Conservation (phyloP, 148 eudicot species). For the Amaranthus palmeri region DNA sequence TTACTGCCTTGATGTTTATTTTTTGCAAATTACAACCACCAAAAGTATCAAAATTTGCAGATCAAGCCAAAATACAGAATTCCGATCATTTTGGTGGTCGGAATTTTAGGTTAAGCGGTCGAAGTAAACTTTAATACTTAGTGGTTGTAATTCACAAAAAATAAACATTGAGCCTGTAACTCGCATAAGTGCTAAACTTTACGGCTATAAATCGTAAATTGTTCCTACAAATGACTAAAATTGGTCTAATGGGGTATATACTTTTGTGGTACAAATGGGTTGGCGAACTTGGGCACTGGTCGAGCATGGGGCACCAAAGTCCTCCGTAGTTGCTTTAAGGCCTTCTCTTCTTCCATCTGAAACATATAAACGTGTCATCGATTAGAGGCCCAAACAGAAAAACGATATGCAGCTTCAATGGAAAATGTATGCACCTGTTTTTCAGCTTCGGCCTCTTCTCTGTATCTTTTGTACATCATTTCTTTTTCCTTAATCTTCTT, state of each 20-base stretch:
- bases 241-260: slow-evolving; percentile 25
- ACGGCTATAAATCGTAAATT: neutral
- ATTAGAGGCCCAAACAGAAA: neutral
- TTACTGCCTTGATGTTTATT: no score
- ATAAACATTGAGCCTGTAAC: neutral
- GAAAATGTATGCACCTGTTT: slow-evolving; percentile 43
- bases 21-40: no score
- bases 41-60: no score
- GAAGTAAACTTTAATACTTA: neutral
- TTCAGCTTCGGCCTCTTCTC: slow-evolving; percentile 87
- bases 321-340: slow-evolving; percentile 85
- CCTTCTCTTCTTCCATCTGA: slow-evolving; percentile 98
- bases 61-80: no score
- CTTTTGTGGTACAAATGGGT: slow-evolving; percentile 81
- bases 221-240: no score
- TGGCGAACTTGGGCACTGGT: slow-evolving; percentile 70
- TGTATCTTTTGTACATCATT: slow-evolving; percentile 74
- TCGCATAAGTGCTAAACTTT: neutral
- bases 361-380: neutral
- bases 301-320: slow-evolving; percentile 89
- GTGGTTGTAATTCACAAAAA: neutral
- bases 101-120: no score
- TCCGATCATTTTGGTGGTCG: no score
- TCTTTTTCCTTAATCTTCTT: slow-evolving; percentile 88
- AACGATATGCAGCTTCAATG: neutral